Evolutionary conservation across 805 yeast species (phyloP), one percentile per base, ranked within the genome.

Genomic region (Martiniozyma abietophila): DNA sequence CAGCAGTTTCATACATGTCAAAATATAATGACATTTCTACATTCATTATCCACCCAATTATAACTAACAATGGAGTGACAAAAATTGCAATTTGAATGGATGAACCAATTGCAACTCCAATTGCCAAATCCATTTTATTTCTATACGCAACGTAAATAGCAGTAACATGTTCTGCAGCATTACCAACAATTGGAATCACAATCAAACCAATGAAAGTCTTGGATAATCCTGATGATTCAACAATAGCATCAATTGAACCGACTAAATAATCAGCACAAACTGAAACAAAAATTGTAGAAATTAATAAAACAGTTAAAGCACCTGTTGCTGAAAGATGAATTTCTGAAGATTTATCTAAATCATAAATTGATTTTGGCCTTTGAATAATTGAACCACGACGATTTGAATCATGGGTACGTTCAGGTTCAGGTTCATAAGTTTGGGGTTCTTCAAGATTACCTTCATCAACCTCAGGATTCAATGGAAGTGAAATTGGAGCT

Each of bases 111-210:
- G 98, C 97, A 30, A 92, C 97, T 39, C 96, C 95, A 46, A 92
- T 72, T 10, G 98, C 96, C 40, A 92, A 70, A 56, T 92, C 97
- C 96, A 92, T 92, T 62, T 92, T 92, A 59, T 92, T 84, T 61
- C 86, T 86, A 70, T 77, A 74, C 16, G 98, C 97, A 31, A 92
- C 97, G 42, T 85, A 71, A 24, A 92, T 80, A 3, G 97, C 95
- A 14, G 98, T 92, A 34, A 85, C 97, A 58, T 92, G 98, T 59
- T 92, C 98, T 9, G 97, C 97, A 3, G 98, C 98, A 51, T 92
- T 92, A 37, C 97, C 98, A 18, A 92, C 97, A 43, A 92, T 89
- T 26, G 98, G 98, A 42, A 92, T 80, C 29, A 92, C 75, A 47
- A 92, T 80, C 46, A 92, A 67, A 55, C 97, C 97, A 50, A 92